These are phyloP conservation scores for Amauroascus niger DNA, from an alignment of 2,329 filamentous ascomycete genomes.

Conservation along the genomic window DNA sequence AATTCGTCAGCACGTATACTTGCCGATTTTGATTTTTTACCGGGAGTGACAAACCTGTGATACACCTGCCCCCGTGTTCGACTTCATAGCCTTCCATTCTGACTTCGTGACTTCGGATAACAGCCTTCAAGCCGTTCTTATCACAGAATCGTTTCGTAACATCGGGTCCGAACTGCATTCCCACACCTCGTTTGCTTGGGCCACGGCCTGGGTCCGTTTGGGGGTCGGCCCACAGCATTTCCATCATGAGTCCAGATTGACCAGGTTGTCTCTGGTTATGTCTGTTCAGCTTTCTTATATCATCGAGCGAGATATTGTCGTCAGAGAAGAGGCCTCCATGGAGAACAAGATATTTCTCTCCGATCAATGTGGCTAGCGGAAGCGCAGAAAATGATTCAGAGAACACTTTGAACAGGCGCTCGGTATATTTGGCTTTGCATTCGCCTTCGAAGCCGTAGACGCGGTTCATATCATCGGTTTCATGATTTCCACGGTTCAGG, in stretches of 20 bases:
- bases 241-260: slow-evolving; percentile 96
- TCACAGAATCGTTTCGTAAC: slow-evolving; percentile 96
- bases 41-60: slow-evolving; percentile 57
- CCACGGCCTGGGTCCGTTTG: slow-evolving; percentile 76
- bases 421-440: slow-evolving; percentile 96
- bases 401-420: slow-evolving; percentile 91
- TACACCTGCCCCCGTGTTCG: slow-evolving; percentile 89
- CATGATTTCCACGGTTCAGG: slow-evolving; percentile 95
- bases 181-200: slow-evolving; percentile 92
- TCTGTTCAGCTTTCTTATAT: slow-evolving; percentile 85
- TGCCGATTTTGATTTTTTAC: neutral
- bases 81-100: slow-evolving; percentile 99
- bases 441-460: slow-evolving; percentile 98
- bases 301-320: slow-evolving; percentile 81
- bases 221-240: slow-evolving; percentile 99
- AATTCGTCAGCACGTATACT: neutral
- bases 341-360: slow-evolving; percentile 80
- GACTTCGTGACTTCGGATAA: slow-evolving; percentile 96
- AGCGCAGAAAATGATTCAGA: slow-evolving; percentile 95
- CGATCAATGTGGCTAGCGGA: slow-evolving; percentile 82
- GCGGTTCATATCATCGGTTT: slow-evolving; percentile 98
- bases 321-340: slow-evolving; percentile 93
- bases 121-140: slow-evolving; percentile 83
- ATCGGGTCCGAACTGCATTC: slow-evolving; percentile 92
- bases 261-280: slow-evolving; percentile 88